phyloP scores from a whole-genome alignment of 1,284 basidiomycete species.

The Ganoderma lucidum region DNA sequence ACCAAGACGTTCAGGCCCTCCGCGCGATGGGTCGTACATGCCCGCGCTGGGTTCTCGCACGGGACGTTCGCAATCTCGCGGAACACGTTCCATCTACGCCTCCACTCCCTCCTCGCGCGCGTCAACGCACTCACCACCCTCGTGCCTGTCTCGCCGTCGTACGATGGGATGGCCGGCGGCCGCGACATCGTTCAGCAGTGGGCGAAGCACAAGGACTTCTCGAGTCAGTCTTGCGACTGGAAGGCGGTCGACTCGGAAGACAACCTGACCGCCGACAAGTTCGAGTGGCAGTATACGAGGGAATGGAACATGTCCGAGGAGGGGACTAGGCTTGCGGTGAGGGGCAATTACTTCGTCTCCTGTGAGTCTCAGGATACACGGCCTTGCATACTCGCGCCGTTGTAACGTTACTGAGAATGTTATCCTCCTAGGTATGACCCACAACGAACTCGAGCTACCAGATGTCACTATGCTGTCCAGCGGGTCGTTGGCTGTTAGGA shows the following conservation, averaged over 20 bases:
- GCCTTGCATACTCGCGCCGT: background rate
- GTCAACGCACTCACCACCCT: constrained; percentile 42
- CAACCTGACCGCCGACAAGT: constrained; percentile 34
- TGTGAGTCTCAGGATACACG: constrained; percentile 24
- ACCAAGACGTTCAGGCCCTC: constrained; percentile 23
- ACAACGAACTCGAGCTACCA: constrained; percentile 36
- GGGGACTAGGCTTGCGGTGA: constrained; percentile 12
- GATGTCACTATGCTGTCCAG: constrained; percentile 27
- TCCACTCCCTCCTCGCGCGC: constrained; percentile 35
- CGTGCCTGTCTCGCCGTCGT: constrained; percentile 34
- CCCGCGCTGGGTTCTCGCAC: constrained; percentile 27
- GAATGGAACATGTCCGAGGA: constrained; percentile 21
- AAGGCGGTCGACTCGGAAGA: constrained; percentile 20
- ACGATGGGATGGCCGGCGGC: constrained; percentile 31
- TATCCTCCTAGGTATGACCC: constrained; percentile 32
- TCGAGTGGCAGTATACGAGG: constrained; percentile 35
- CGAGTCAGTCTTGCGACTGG: constrained; percentile 25
- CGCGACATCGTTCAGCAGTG: constrained; percentile 36
- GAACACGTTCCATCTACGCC: constrained; percentile 34
- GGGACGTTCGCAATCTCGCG: constrained; percentile 39
- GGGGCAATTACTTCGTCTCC: constrained; percentile 27
- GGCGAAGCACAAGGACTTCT: constrained; percentile 24
- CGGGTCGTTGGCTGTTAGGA: constrained; percentile 32
- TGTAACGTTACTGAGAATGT: background rate
- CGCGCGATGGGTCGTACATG: constrained; percentile 35